These are phyloP conservation scores for Fusarium euwallaceae DNA, from an alignment of 2,329 filamentous ascomycete genomes.

Conservation along the genomic window DNA sequence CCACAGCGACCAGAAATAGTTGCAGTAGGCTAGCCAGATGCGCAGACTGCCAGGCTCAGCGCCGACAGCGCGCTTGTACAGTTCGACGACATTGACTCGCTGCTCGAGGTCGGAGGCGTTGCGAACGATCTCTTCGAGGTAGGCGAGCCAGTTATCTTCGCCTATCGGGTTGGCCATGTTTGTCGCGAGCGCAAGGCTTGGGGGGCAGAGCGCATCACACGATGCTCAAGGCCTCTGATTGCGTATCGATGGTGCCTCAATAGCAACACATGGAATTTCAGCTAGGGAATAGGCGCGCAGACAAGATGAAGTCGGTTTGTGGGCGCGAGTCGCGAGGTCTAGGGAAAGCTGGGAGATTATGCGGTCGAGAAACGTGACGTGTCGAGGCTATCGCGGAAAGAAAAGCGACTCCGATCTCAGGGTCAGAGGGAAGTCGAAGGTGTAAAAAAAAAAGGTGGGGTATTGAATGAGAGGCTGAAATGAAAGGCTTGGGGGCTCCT, in stretches of 20 bases:
- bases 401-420: slow-evolving; percentile 17
- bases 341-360: not conserved
- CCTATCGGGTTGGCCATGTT: slow-evolving; percentile 72
- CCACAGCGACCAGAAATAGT: slow-evolving; percentile 82
- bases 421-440: not conserved
- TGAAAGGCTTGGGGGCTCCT: not conserved
- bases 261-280: slow-evolving; percentile 23
- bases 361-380: slow-evolving; percentile 33
- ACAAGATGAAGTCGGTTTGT: not conserved
- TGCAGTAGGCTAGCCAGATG: slow-evolving; percentile 83
- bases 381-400: slow-evolving; percentile 32
- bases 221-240: slow-evolving; percentile 8
- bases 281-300: not conserved
- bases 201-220: slow-evolving; percentile 44
- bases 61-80: slow-evolving; percentile 76
- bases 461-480: not conserved
- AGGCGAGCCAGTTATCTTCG: slow-evolving; percentile 83
- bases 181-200: slow-evolving; percentile 32
- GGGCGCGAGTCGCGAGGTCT: slow-evolving; percentile 2
- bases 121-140: slow-evolving; percentile 78
- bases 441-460: slow-evolving; percentile 2
- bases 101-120: slow-evolving; percentile 73
- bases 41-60: slow-evolving; percentile 81
- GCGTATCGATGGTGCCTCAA: slow-evolving; percentile 17
- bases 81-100: slow-evolving; percentile 77